A percentile compares a stretch with the other conserved stretches of the same genome.
These are phyloP conservation scores for Fusarium sororula DNA, from an alignment of 2,329 filamentous ascomycete genomes.

Conservation along the genomic window DNA sequence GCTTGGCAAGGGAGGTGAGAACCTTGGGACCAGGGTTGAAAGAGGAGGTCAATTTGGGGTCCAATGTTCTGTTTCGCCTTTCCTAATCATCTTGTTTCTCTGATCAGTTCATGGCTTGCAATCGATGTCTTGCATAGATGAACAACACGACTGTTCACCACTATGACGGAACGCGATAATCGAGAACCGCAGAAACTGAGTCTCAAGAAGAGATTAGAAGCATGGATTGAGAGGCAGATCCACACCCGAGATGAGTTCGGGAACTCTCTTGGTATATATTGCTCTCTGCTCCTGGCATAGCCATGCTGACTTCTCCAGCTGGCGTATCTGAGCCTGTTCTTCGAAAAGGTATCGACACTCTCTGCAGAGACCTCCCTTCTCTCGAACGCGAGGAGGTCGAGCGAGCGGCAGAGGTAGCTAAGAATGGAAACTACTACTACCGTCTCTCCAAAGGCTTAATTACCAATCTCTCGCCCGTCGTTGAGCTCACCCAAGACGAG, in stretches of 20 bases:
- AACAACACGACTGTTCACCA: background rate
- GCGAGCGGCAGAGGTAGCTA: slow-evolving; percentile 17
- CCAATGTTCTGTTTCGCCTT: background rate
- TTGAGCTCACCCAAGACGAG: background rate
- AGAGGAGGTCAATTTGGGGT: background rate
- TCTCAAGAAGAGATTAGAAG: background rate
- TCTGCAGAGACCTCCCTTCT: background rate
- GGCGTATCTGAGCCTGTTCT: slow-evolving; percentile 1
- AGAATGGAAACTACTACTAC: slow-evolving; percentile 19
- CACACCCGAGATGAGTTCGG: slow-evolving; percentile 15
- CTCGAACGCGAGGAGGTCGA: background rate
- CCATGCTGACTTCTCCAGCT: background rate
- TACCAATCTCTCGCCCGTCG: background rate
- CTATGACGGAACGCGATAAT: background rate
- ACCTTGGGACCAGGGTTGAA: background rate
- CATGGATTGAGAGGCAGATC: slow-evolving; percentile 11
- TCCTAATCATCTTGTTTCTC: background rate
- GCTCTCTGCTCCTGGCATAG: background rate
- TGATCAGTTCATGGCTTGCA: background rate
- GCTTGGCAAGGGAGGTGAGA: background rate
- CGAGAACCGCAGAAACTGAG: background rate
- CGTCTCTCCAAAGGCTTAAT: background rate
- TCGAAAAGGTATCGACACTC: background rate
- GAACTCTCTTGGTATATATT: background rate
- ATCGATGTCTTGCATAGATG: background rate